Base-by-base conservation (phyloP, 768 basidiomycete genomes). In the Porphyrellus cyaneotinctus region DNA sequence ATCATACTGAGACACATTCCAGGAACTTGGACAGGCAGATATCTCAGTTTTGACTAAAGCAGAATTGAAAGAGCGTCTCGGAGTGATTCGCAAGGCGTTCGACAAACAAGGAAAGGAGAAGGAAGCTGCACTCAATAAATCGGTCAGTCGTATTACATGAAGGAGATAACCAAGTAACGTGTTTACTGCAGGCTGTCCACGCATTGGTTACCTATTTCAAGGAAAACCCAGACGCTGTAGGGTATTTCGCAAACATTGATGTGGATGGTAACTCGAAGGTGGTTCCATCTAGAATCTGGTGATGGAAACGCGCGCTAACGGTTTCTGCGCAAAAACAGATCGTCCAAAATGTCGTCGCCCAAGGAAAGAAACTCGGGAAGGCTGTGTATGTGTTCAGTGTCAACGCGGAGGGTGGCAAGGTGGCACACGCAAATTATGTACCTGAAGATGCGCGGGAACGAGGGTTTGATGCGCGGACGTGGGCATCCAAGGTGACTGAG, bases 1-100 rank as follows among this genome's bases (percentile, higher is more conserved):
- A 14, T 42, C 26, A 36, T 46, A 31, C n/a, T 42, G 11, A 54
- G 32, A 43, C 14, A 24, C 28, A 38, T 43, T 4, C 22, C 61
- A 97, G 95, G 91, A 93, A 72, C 82, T 98, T 33, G 85, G 84
- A 41, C 89, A 92, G 68, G 80, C 88, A 10, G 88, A 93, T 63
- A 94, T 98, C 36, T 95, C 95, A 1, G 78, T 95, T 32, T 71
- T 95, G 49, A 77, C 78, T 56, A 97, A 97, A 70, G 81, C 84
- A 2, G 79, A 85, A 48, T 74, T 99, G 53, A 87, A 83, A 60
- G 88, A 95, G 43, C 82, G 82, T 24, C 76, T 93, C 47, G 76
- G 75, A 12, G 72, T 73, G 30, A 77, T 91, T 48, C 85, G 91
- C 47, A 93, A 93, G 70, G 81, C 85, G 5, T 85, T 94, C 60